Conservation (phyloP, 495 filamentous ascomycete genomes). For the Xylaria cubensis region DNA sequence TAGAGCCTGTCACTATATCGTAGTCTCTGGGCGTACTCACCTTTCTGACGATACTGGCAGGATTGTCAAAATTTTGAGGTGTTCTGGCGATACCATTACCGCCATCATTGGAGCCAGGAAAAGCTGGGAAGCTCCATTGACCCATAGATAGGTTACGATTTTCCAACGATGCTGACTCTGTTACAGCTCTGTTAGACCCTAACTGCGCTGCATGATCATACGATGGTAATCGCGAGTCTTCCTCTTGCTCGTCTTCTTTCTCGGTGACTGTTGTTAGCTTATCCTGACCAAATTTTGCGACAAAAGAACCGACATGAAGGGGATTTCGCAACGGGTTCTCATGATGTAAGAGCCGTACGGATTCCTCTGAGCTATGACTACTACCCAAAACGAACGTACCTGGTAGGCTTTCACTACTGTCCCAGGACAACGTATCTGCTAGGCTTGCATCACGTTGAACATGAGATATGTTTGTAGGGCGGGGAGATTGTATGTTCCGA, state of each 20-base stretch:
- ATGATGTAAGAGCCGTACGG: background rate
- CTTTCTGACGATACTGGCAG: background rate
- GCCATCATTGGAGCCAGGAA: background rate
- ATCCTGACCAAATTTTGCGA: background rate
- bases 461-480: too few species aligned
- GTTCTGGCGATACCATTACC: background rate
- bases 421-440: too few species aligned
- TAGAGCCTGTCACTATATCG: background rate
- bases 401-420: background rate
- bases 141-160: background rate
- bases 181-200: background rate
- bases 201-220: background rate
- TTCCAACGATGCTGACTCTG: background rate
- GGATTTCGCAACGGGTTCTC: background rate
- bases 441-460: background rate
- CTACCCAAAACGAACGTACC: too few species aligned
- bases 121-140: background rate
- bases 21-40: background rate
- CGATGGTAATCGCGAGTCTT: background rate
- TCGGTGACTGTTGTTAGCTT: background rate
- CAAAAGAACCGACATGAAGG: background rate
- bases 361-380: background rate
- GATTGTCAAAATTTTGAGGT: background rate
- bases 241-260: background rate
- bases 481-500: background rate